Base-by-base conservation (phyloP, 1,284 basidiomycete genomes). In the Apiotrichum montevideense region DNA sequence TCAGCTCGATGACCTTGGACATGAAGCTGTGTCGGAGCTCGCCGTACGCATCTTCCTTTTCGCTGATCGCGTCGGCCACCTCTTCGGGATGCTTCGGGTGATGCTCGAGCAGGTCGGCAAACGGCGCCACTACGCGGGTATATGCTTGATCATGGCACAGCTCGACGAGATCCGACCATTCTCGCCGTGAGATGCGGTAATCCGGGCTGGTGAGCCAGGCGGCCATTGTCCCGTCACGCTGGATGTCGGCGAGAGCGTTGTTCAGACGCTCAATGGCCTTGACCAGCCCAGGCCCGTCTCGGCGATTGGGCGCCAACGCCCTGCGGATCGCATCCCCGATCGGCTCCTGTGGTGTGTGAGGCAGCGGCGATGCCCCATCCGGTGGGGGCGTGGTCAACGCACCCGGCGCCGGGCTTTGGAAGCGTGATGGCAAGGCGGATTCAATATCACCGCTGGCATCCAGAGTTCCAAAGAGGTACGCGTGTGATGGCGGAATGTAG, bases 111-210 rank as follows among this genome's bases (percentile, higher is more conserved):
- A 68, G 68, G 45, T 75, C 61, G 5, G 70, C 65, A 40, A 77
- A 77, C 1, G 81, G 81, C 3, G 80, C 81, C 0, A 83, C 81
- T 1, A 78, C 73, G 8, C 82, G 71, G 35, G 81, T 78, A 59
- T 83, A 83, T 15, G 78, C 76, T 69, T 82, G 80, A 29, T 79
- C 79, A 55, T 79, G 76, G 10, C 82, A 74, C 51, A 77, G 67
- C 32, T 74, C 72, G 10, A 75, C 72, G 34, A 77, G 45, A 15
- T 49, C 55, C 4, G 66, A 69, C 81, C 82, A 83, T 2, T 81
- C 66, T 11, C 65, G 60, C 10, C 51, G 66, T 43, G 69, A 53
- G 62, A 61, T 55, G 10, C 60, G 62, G 33, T 46, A 64, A 14
- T 57, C 65, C 52, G 55, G 58, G 44, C 54, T 58, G 10, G 56